Evolutionary conservation across 192 early-diverging fungal genomes (phyloP), one percentile per base, ranked within the genome.

Genomic region (Coemansia sp.): DNA sequence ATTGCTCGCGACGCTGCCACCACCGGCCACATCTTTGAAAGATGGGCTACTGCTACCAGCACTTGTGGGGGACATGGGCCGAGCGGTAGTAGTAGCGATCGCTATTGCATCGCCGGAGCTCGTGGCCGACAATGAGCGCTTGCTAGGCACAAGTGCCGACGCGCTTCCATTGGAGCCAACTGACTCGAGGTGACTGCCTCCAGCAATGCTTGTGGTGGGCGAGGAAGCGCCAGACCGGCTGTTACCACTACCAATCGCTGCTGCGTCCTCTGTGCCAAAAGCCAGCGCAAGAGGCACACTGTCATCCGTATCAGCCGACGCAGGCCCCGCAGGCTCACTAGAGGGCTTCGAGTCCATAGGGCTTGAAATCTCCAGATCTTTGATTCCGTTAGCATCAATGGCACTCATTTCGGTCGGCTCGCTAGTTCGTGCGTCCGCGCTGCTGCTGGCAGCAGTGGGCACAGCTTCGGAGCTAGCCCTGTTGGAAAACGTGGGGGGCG

Each of bases 131-230:
- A 83, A 63, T 32, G 80, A 37, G 53, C 80, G 75, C 63, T 83
- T 83, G 72, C 72, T 78, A 27, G 80, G 80, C 48, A 83, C 80
- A 19, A 77, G 51, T 15, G 70, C 70, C 34, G 57, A 31, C 25
- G 57, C 31, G 11, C 68, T 60, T 27, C 50, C 60, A 29, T 53
- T 70, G 17, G 46, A 29, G 7, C 17, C 66, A 23, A 66, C 61
- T 17, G 61, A 39, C 48, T 42, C 63, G 17, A 62, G 46, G 25
- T 61, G 36, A 34, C 37, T 42, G 25, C 50, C 67, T 21, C 39
- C 41, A 38, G 51, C 70, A n/a, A 63, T 25, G 23, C 53, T 68
- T 2, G 68, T 57, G 15, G 31, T 9, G 15, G 62, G 46, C 42
- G 73, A 64, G 17, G 73, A 69, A 10, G 41, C 53, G 12, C 42